Evolutionary conservation across 2,329 filamentous ascomycete genomes (phyloP).

Genomic region (Lasiodiplodia citricola): DNA sequence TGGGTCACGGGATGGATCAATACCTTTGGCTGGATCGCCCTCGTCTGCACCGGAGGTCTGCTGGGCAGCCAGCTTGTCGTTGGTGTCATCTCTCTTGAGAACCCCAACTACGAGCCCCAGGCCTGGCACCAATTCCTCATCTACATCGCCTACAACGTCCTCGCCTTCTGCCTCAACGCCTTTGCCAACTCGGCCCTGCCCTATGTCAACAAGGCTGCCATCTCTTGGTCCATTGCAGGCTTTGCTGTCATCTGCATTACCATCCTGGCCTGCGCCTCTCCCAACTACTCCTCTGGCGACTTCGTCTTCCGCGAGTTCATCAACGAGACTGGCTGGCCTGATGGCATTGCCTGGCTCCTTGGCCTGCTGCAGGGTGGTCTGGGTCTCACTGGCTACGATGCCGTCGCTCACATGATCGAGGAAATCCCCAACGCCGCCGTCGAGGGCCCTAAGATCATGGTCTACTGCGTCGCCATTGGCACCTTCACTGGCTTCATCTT

Average conservation of each 20-base stretch:
- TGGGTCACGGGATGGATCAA: slow-evolving; percentile 78
- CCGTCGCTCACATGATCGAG: slow-evolving; percentile 61
- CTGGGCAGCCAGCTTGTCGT: slow-evolving; percentile 71
- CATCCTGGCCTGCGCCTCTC: slow-evolving; percentile 68
- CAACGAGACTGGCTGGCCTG: slow-evolving; percentile 72
- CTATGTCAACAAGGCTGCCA: slow-evolving; percentile 69
- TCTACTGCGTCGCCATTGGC: slow-evolving; percentile 67
- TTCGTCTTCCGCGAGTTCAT: slow-evolving; percentile 73
- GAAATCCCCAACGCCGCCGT: slow-evolving; percentile 64
- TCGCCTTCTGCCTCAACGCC: slow-evolving; percentile 68
- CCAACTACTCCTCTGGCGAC: slow-evolving; percentile 65
- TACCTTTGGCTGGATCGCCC: slow-evolving; percentile 70
- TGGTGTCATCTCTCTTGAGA: slow-evolving; percentile 67
- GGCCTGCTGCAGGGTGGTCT: slow-evolving; percentile 60
- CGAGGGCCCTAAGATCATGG: slow-evolving; percentile 70
- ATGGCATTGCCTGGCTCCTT: slow-evolving; percentile 64
- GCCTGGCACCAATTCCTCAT: slow-evolving; percentile 77
- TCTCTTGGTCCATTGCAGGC: slow-evolving; percentile 72
- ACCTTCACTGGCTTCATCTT: slow-evolving; percentile 68
- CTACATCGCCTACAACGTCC: slow-evolving; percentile 67
- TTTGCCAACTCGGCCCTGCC: slow-evolving; percentile 68
- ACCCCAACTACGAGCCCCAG: slow-evolving; percentile 62
- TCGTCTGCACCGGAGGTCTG: slow-evolving; percentile 71
- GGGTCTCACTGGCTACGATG: slow-evolving; percentile 61
- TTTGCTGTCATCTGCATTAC: slow-evolving; percentile 75